These are phyloP conservation scores for Ganoderma meredithae DNA, from an alignment of 1,284 basidiomycete genomes.

Conservation along the genomic window DNA sequence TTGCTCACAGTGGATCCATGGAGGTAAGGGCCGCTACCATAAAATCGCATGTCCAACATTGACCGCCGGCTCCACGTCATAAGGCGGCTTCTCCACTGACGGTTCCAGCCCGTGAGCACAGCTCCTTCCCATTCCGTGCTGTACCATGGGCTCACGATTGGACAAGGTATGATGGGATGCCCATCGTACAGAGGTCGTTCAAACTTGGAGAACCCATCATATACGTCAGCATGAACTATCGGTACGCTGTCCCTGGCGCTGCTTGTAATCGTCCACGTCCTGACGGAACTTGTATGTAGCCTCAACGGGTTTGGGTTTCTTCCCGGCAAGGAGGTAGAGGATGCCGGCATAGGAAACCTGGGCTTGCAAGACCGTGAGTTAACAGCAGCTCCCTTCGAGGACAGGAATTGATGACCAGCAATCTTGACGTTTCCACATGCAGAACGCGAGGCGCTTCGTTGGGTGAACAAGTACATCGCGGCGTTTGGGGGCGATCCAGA, in stretches of 20 bases:
- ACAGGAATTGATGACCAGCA: background rate
- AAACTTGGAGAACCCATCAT: slow-evolving; percentile 55
- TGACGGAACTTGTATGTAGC: background rate
- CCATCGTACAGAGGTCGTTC: slow-evolving; percentile 57
- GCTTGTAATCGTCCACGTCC: background rate
- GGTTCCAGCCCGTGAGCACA: slow-evolving; percentile 19
- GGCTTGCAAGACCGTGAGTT: slow-evolving; percentile 62
- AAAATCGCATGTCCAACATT: background rate
- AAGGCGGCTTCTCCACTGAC: background rate
- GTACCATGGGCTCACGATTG: slow-evolving; percentile 26
- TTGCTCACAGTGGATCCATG: slow-evolving; percentile 55
- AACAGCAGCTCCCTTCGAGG: background rate
- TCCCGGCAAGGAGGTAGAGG: slow-evolving; percentile 56
- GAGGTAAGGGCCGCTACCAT: slow-evolving; percentile 42
- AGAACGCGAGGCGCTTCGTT: slow-evolving; percentile 53
- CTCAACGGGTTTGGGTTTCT: slow-evolving; percentile 53
- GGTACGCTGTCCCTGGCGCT: slow-evolving; percentile 36
- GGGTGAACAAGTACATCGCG: slow-evolving; percentile 54
- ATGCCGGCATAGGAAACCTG: slow-evolving; percentile 59
- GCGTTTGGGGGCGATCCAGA: slow-evolving; percentile 48
- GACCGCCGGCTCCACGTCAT: background rate
- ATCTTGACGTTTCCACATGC: background rate
- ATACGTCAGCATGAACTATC: slow-evolving; percentile 66
- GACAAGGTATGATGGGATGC: slow-evolving; percentile 30
- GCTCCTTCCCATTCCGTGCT: background rate